Percentiles rank a stretch among this genome's conserved stretches.
Evolutionary conservation across 2,329 filamentous ascomycete species (phyloP).

Genomic region (Diaporthe sp.): DNA sequence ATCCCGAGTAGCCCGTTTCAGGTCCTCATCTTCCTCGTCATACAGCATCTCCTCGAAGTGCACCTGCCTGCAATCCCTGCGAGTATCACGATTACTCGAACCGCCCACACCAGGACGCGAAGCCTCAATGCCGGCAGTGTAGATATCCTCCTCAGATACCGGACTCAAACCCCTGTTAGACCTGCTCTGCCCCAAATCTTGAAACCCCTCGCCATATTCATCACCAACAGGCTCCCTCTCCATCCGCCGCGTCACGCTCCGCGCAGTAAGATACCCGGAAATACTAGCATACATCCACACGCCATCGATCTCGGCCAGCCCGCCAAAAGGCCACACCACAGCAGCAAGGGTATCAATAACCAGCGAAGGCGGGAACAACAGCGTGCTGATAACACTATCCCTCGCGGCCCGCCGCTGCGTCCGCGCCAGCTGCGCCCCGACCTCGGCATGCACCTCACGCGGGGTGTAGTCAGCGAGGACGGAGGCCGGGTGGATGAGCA

Average conservation of each 20-base stretch:
- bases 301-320: constrained; percentile 18
- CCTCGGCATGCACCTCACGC: constrained; percentile 1
- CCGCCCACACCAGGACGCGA: neutral
- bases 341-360: constrained; percentile 3
- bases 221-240: neutral
- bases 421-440: constrained; percentile 13
- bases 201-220: neutral
- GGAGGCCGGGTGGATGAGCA: constrained; percentile 19
- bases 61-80: constrained; percentile 10
- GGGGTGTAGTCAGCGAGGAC: neutral
- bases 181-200: neutral
- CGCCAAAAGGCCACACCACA: constrained; percentile 23
- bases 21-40: constrained; percentile 1
- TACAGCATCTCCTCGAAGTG: constrained; percentile 13
- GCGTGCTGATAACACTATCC: neutral
- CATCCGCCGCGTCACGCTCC: constrained; percentile 17
- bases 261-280: constrained; percentile 4
- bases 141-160: constrained; percentile 15
- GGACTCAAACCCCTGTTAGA: neutral
- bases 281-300: constrained; percentile 25
- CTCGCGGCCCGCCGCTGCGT: constrained; percentile 16
- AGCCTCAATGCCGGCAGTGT: neutral
- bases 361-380: constrained; percentile 24
- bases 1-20: neutral
- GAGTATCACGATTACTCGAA: neutral